Evolutionary conservation across 192 early-diverging fungal species (phyloP).

Genomic region (Dissophora globulifera): DNA sequence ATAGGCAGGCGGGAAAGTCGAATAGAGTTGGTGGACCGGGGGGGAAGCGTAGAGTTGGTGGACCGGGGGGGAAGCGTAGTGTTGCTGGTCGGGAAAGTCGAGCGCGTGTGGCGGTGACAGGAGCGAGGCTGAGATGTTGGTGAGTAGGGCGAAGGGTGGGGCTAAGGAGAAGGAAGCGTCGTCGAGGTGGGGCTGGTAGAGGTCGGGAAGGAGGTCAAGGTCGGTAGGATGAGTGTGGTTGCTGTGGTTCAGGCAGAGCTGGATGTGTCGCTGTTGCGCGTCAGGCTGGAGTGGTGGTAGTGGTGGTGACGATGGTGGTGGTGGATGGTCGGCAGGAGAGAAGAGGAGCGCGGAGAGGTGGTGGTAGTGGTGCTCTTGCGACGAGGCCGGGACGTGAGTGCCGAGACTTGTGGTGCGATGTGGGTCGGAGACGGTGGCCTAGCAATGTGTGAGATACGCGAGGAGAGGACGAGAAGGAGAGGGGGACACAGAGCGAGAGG

Average conservation of each 20-base stretch:
- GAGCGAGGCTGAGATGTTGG: neutral
- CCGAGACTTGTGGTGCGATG: too few relatives aligned
- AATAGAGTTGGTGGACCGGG: neutral
- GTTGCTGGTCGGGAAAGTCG: neutral
- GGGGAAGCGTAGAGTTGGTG: neutral
- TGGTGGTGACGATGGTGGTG: neutral
- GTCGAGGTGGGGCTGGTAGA: too few relatives aligned
- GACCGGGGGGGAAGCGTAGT: too few relatives aligned
- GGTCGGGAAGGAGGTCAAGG: too few relatives aligned
- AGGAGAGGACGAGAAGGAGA: too few relatives aligned
- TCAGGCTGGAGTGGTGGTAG: neutral
- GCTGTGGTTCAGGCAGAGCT: neutral
- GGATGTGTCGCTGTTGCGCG: neutral
- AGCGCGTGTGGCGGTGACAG: neutral
- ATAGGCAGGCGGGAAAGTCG: neutral
- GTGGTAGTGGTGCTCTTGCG: slow-evolving; percentile 4
- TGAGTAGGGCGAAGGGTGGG: too few relatives aligned
- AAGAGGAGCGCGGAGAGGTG: neutral
- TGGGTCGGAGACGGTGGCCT: too few relatives aligned
- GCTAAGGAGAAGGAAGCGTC: too few relatives aligned
- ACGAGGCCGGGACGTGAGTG: too few relatives aligned
- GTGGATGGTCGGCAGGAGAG: neutral
- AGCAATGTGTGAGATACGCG: neutral
- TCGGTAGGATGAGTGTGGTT: neutral
- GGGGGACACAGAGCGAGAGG: too few relatives aligned